These are phyloP conservation scores for Fistulinella cinereoalba DNA, from an alignment of 1,284 basidiomycete species.

Conservation along the genomic window DNA sequence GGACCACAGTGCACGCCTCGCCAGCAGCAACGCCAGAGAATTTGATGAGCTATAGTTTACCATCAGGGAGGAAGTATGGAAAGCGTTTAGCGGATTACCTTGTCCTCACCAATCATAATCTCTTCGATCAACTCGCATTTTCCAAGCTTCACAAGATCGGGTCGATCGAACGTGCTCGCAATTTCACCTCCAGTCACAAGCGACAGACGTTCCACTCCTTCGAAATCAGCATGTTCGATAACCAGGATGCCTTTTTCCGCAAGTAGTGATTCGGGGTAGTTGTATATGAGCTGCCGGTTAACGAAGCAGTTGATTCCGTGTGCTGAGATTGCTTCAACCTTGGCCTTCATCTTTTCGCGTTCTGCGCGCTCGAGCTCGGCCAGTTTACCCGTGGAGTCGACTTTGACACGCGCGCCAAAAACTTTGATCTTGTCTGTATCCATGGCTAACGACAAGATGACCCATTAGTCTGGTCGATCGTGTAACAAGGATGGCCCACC, in stretches of 20 bases:
- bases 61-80: not conserved
- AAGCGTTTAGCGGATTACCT: constrained; percentile 49
- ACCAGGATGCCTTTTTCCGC: constrained; percentile 93
- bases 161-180: constrained; percentile 91
- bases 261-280: constrained; percentile 95
- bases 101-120: constrained; percentile 99
- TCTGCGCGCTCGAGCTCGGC: constrained; percentile 98
- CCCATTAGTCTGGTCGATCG: not conserved
- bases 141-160: constrained; percentile 92
- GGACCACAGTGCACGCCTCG: constrained; percentile 97
- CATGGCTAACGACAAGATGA: constrained; percentile 69
- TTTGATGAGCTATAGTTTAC: constrained; percentile 79
- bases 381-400: constrained; percentile 93
- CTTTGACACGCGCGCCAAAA: constrained; percentile 94
- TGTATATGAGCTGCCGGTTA: constrained; percentile 99
- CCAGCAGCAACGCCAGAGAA: constrained; percentile 98
- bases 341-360: constrained; percentile 98
- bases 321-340: constrained; percentile 91
- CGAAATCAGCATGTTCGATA: constrained; percentile 99
- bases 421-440: constrained; percentile 99
- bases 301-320: constrained; percentile 99
- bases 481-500: constrained; percentile 50
- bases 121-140: constrained; percentile 96
- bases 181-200: constrained; percentile 99
- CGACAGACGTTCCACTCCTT: constrained; percentile 95